Evolutionary conservation across 495 filamentous ascomycete species (phyloP).

Genomic region (Talaromyces nanjingensis): DNA sequence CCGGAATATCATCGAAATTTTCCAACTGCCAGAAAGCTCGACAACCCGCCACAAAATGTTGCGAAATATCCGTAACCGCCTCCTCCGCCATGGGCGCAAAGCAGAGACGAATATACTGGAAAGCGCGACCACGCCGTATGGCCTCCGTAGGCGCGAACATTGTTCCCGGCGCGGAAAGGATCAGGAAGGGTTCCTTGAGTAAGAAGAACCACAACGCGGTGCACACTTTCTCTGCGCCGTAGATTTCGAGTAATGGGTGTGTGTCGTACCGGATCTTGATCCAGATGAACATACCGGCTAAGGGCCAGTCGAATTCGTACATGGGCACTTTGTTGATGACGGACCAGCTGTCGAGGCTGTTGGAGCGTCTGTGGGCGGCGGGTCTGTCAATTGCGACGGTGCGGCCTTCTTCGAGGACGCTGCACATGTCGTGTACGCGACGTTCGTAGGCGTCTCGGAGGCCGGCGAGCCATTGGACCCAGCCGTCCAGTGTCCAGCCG

Average conservation of each 20-base stretch:
- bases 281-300: constrained; percentile 95
- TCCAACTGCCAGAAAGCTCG: constrained; percentile 69
- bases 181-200: constrained; percentile 58
- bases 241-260: constrained; percentile 59
- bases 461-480: constrained; percentile 82
- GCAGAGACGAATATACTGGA: constrained; percentile 68
- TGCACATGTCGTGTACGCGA: constrained; percentile 72
- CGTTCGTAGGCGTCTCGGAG: constrained; percentile 74
- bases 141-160: constrained; percentile 63
- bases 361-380: constrained; percentile 21
- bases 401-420: constrained; percentile 56
- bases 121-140: constrained; percentile 38
- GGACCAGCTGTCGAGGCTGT: constrained; percentile 51
- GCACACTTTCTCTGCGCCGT: constrained; percentile 36
- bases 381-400: constrained; percentile 45
- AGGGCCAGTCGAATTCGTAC: constrained; percentile 68
- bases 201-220: constrained; percentile 66
- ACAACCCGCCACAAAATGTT: constrained; percentile 60
- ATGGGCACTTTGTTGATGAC: constrained; percentile 63
- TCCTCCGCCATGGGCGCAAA: constrained; percentile 76
- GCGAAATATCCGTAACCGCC: constrained; percentile 50
- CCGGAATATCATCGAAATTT: constrained; percentile 56
- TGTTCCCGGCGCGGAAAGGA: constrained; percentile 58
- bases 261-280: constrained; percentile 56
- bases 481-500: constrained; percentile 79